phyloP scores from a whole-genome alignment of 305 asterid genomes.

The Fraxinus albicans region DNA sequence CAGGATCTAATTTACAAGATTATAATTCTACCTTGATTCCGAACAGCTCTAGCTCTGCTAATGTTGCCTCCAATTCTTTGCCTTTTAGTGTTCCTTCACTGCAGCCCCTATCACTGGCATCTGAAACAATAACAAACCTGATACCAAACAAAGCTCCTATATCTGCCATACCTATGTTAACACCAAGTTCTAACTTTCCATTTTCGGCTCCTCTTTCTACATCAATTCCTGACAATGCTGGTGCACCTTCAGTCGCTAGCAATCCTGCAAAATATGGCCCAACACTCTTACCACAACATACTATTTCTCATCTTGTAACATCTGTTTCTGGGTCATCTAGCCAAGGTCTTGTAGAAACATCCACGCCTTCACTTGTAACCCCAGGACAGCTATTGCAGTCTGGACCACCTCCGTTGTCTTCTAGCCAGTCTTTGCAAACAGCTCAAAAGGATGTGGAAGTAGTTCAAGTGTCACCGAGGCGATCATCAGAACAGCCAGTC shows the following conservation, averaged over 20 bases:
- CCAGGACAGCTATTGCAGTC: conserved; percentile 87
- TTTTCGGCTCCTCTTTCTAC: conserved; percentile 38
- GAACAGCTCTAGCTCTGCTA: conserved; percentile 36
- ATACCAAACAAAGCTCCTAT: conserved; percentile 48
- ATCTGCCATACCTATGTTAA: conserved; percentile 37
- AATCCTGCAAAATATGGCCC: conserved; percentile 42
- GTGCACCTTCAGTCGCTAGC: conserved; percentile 37
- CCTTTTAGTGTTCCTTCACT: conserved; percentile 50
- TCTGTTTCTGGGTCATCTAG: conserved; percentile 47
- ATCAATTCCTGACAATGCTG: conserved; percentile 42
- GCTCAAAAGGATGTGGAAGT: conserved; percentile 90
- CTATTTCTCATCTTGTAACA: conserved; percentile 37
- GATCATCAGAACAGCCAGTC: conserved; percentile 43
- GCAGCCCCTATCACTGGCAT: conserved; percentile 43
- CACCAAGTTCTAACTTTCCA: conserved; percentile 39
- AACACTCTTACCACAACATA: conserved; percentile 41
- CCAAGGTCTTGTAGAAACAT: conserved; percentile 43
- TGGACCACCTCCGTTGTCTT: conserved; percentile 44
- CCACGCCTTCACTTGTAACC: conserved; percentile 61
- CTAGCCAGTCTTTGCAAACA: conserved; percentile 51
- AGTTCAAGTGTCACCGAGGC: conserved; percentile 60
- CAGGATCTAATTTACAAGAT: conserved; percentile 55
- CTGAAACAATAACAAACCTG: conserved; percentile 44
- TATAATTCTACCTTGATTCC: conserved; percentile 47
- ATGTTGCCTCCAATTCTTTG: conserved; percentile 40